These are phyloP conservation scores for Oldenlandia corymbosa DNA, from an alignment of 257 asterid genomes.

Conservation along the genomic window DNA sequence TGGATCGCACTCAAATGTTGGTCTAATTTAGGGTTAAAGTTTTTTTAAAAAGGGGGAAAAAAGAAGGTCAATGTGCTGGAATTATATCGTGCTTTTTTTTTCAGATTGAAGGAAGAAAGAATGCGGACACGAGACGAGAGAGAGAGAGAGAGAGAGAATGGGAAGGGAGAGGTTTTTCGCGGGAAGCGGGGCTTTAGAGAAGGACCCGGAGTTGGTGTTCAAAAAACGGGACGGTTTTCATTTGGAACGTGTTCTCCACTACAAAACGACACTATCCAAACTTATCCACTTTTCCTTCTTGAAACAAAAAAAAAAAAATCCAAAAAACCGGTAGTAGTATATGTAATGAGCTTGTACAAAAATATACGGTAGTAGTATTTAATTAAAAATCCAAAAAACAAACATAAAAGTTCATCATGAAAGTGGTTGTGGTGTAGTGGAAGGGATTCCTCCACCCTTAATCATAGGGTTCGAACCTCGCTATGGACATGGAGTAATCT, in stretches of 20 bases:
- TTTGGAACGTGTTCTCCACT: conserved; percentile 33
- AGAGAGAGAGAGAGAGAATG: conserved; percentile 2
- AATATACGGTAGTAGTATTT: no score
- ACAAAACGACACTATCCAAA: not conserved
- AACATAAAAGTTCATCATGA: no score
- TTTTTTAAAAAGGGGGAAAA: no score
- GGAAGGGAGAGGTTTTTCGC: conserved; percentile 55
- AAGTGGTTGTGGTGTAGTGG: no score
- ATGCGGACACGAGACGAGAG: conserved; percentile 12
- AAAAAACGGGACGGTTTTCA: conserved; percentile 19
- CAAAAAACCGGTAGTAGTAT: not conserved
- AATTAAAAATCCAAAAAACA: no score
- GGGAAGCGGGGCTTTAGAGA: conserved; percentile 53
- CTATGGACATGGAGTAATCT: no score
- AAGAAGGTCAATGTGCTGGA: no score
- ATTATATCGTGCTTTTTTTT: not conserved
- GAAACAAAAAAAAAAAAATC: no score
- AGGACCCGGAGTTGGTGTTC: conserved; percentile 38
- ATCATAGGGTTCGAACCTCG: no score
- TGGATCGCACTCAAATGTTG: not conserved
- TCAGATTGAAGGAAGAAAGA: conserved; percentile 22
- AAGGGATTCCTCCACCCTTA: no score
- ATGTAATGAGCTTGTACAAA: no score
- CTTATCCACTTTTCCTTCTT: no score
- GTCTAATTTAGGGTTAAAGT: not conserved